Conservation (phyloP, 169 alveolate species). For the Plasmodium gallinaceum region DNA sequence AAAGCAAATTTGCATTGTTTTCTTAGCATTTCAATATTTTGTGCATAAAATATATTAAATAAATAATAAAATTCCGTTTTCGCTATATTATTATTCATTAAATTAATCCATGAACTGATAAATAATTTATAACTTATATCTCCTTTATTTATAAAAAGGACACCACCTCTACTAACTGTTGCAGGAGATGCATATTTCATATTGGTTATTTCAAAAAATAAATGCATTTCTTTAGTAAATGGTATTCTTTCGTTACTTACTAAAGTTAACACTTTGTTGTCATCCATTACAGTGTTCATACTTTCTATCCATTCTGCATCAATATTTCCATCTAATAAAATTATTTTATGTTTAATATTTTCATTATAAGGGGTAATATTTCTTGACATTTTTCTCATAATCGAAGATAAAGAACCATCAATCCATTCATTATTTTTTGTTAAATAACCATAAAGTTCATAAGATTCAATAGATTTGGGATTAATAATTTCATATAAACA, state of each 20-base stretch:
- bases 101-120: constrained; percentile 94
- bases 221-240: constrained; percentile 94
- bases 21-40: constrained; percentile 79
- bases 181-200: constrained; percentile 98
- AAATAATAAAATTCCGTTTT: constrained; percentile 91
- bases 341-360: constrained; percentile 92
- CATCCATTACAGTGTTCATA: constrained; percentile 98
- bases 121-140: constrained; percentile 96
- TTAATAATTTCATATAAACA: constrained; percentile 93
- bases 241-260: constrained; percentile 97
- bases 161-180: constrained; percentile 98
- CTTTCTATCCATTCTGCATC: constrained; percentile 99
- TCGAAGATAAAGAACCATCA: constrained; percentile 96
- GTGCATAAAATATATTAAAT: constrained; percentile 89
- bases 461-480: constrained; percentile 96
- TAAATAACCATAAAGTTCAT: constrained; percentile 95
- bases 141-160: constrained; percentile 95
- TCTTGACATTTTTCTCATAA: constrained; percentile 95
- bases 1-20: constrained; percentile 87
- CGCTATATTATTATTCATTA: constrained; percentile 90
- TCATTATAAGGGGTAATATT: constrained; percentile 91
- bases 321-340: constrained; percentile 97
- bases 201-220: constrained; percentile 95
- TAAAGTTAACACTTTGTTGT: constrained; percentile 96
- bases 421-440: constrained; percentile 97